Base-by-base conservation (phyloP, 768 basidiomycete species). In the Hygrocybe coccinea region DNA sequence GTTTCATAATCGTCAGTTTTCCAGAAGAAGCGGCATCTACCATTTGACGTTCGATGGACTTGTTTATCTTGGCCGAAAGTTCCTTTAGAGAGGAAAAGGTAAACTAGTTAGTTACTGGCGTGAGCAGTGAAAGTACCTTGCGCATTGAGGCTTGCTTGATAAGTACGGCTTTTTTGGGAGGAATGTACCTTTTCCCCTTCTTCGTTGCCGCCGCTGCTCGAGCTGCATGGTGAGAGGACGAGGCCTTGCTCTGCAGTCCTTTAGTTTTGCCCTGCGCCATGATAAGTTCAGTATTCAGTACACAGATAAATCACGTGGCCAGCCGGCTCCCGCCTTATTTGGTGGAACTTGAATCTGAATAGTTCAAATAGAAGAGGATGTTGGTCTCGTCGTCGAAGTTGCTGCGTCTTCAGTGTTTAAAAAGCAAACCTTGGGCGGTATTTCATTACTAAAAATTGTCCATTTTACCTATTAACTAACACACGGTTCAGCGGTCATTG, bases 261-360 rank as follows among this genome's bases (percentile, higher is more conserved):
- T 92, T 94, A n/a, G 84, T 83, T 60, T 83, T 84, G 54, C 91
- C 91, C 76, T 95, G 92, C 9, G 83, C 89, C 91, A 94, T 91
- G 22, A 45, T 37, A 44, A n/a, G 56, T 54, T 34, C 43, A 24
- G 46, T 43, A 41, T 49, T 21, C 15, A 49, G 50, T 33, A 14
- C 34, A 11, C 15, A 44, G 7, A 33, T 7, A 44, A 35, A 35
- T 33, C 35, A 49, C 54, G 52, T 41, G 37, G 35, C 38, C 50
- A 45, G 55, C 52, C 39, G 45, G 52, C 33, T 47, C 56, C 55
- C 47, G 43, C 38, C 41, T 21, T 65, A 63, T 37, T 57, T 59
- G 59, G 47, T 51, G 46, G 54, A 53, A 59, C 61, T 58, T 62
- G 53, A 34, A 14, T n/a, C n/a, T n/a, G n/a, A n/a, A n/a, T n/a